Conservation (phyloP, 129 eudicot genomes). For the Arctium minus region DNA sequence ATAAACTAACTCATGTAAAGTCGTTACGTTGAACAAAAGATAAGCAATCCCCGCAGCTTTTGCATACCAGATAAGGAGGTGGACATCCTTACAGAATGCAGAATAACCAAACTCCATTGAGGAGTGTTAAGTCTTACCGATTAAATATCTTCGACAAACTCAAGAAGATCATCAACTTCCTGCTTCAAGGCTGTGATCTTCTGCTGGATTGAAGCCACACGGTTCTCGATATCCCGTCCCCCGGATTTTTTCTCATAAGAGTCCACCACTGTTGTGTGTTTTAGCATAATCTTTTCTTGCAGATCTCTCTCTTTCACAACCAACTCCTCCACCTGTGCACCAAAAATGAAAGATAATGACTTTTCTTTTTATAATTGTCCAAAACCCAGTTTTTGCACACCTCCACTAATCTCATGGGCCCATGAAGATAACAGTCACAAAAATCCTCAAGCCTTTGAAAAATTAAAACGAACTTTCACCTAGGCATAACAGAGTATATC, state of each 20-base stretch:
- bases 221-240: constrained; percentile 74
- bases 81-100: background rate
- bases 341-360: background rate
- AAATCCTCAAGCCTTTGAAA: background rate
- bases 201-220: constrained; percentile 80
- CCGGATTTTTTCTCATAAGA: constrained; percentile 78
- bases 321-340: constrained; percentile 77
- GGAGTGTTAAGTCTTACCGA: background rate
- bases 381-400: background rate
- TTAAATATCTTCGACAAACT: constrained; percentile 72
- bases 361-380: background rate
- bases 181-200: constrained; percentile 68
- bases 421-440: background rate
- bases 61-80: background rate
- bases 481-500: too few relatives aligned
- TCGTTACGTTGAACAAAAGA: background rate
- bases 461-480: too few relatives aligned
- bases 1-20: constrained; percentile 4
- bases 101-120: background rate
- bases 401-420: background rate
- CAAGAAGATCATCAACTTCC: constrained; percentile 90
- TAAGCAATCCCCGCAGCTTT: background rate
- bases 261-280: constrained; percentile 83
- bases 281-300: constrained; percentile 77
- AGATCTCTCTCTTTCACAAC: constrained; percentile 80